Percentiles rank a stretch among this genome's conserved stretches.
These are phyloP conservation scores for Colletotrichum sp. DNA, from an alignment of 2,329 filamentous ascomycete genomes.

Conservation along the genomic window DNA sequence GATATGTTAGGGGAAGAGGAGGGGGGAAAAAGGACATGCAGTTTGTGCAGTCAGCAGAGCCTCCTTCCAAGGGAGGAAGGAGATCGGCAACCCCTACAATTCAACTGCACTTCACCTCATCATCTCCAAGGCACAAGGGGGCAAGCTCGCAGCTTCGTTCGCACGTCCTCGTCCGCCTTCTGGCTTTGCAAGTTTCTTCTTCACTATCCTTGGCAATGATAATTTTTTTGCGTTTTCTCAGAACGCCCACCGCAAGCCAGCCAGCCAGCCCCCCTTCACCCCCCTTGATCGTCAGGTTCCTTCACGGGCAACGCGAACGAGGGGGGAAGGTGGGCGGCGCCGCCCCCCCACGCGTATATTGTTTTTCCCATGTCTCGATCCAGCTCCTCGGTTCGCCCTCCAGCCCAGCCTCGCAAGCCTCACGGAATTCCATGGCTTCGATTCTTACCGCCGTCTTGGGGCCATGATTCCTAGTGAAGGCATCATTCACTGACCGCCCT, in stretches of 20 bases:
- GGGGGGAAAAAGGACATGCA: neutral
- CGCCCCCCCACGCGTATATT: no score
- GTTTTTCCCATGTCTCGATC: no score
- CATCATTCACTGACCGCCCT: no score
- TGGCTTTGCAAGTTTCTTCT: neutral
- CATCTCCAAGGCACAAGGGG: neutral
- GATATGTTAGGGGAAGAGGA: neutral
- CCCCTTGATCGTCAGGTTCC: neutral
- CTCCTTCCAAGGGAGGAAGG: constrained; percentile 1
- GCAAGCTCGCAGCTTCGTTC: neutral
- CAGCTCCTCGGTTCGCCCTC: no score
- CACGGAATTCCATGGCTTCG: no score
- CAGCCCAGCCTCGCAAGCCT: no score
- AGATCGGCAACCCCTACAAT: neutral
- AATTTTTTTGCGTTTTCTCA: neutral
- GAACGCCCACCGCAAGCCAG: neutral
- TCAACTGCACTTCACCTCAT: neutral
- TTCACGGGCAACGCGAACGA: neutral
- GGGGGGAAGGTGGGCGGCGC: neutral
- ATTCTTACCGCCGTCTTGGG: no score
- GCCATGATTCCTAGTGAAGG: no score
- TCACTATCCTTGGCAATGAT: neutral
- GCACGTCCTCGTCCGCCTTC: neutral
- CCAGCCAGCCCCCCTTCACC: neutral
- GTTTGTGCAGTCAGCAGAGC: neutral